These are phyloP conservation scores for Metschnikowia amazonensis DNA, from an alignment of 805 yeast genomes.

Conservation along the genomic window DNA sequence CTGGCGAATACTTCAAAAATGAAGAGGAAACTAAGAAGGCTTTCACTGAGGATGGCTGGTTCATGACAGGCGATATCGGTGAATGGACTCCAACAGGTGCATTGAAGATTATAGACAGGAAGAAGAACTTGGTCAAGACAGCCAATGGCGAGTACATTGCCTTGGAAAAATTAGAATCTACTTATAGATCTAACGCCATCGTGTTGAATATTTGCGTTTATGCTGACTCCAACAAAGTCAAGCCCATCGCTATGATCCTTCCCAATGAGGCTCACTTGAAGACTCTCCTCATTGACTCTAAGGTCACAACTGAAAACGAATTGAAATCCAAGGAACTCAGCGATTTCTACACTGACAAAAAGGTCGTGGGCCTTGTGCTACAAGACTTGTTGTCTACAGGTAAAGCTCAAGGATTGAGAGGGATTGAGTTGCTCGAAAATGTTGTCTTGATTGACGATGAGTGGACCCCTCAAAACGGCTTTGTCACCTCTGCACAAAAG, in stretches of 20 bases:
- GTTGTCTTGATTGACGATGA: conserved; percentile 79
- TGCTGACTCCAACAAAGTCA: conserved; percentile 83
- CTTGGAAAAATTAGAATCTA: conserved; percentile 86
- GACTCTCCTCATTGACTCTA: conserved; percentile 50
- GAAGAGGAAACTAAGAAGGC: conserved; percentile 75
- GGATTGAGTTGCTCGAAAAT: conserved; percentile 82
- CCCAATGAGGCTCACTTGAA: conserved; percentile 70
- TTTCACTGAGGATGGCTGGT: conserved; percentile 87
- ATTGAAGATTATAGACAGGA: conserved; percentile 83
- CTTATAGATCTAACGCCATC: conserved; percentile 76
- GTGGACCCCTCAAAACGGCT: conserved; percentile 98
- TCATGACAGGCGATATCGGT: conserved; percentile 94
- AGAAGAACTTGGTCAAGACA: conserved; percentile 94
- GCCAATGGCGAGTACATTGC: conserved; percentile 97
- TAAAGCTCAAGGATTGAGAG: conserved; percentile 70
- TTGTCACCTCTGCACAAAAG: conserved; percentile 92
- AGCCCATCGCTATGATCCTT: conserved; percentile 87
- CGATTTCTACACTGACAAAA: conserved; percentile 53
- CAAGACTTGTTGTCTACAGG: conserved; percentile 70
- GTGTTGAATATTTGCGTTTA: conserved; percentile 86
- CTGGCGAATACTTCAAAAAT: conserved; percentile 77
- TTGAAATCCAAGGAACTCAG: conserved; percentile 41
- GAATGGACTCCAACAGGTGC: conserved; percentile 84
- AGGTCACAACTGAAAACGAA: conserved; percentile 45
- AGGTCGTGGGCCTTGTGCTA: conserved; percentile 51